Base-by-base conservation (phyloP, 345 rosid genomes). In the Lenwebbia sp. region DNA sequence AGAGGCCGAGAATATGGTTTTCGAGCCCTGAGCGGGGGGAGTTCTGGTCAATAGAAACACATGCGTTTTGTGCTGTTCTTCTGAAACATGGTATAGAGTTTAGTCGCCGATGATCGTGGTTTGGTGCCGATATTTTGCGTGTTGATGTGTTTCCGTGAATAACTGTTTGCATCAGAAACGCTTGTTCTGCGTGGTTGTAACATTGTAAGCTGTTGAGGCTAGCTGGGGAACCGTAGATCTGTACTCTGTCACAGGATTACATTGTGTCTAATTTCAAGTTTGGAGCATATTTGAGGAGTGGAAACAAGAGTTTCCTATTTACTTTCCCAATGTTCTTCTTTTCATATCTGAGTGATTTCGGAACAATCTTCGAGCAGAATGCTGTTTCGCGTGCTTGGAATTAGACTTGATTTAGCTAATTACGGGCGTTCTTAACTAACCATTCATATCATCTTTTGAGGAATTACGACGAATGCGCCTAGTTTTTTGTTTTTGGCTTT, bases 1-100 rank as follows among this genome's bases (percentile, higher is more conserved):
- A 51, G 93, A 90, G 88, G 90, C 89, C 5, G 92, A 87, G 90
- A 91, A 88, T 57, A 88, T 90, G 90, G 89, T 87, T 51, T 88
- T 89, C 54, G 89, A 89, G 85, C 85, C 90, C 54, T 91, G 92
- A 88, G 78, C 5, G 25, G 1, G 23, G 44, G 44, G 14, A 44
- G 60, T 81, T 33, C 85, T 1, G 23, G 26, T 74, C 74, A 23
- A 11, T 54, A 21, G 62, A 52, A 65, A 49, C 23, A 76, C 44
- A 13, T 37, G 65, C 53, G 5, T 21, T 26, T n/a, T 85, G 81
- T 52, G 40, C 49, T 53, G 56, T 28, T 49, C 52, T 83, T 83
- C 76, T 33, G 12, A 65, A 33, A 33, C 41, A 62, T 30, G 41
- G 0, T 2, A 4, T 65, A 19, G 78, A 70, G 78, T 70, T 17